Evolutionary conservation across 2,329 filamentous ascomycete genomes (phyloP), one percentile per base, ranked within the genome.

Genomic region (Penicillium brevicompactum): DNA sequence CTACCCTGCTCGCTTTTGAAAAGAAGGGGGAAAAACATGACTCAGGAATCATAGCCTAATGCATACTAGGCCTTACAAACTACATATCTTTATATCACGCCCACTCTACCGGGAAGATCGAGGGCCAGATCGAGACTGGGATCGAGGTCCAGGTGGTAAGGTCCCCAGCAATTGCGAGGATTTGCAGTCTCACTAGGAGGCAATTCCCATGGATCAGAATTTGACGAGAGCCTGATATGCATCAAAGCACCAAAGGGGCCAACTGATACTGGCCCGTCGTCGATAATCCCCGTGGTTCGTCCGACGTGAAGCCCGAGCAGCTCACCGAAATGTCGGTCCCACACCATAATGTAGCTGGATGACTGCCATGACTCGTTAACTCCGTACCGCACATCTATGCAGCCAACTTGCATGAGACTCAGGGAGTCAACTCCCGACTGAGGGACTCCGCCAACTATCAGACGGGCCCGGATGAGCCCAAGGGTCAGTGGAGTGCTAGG

Each of bases 321-420:
- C 40, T 63, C 61, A 13, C 65, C 62, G 38, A 57, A 59, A 49
- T 59, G 58, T 32, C 73, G 69, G 55, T 76, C 72, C 68, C 69
- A 74, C 27, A 66, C 64, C 46, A 75, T 64, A 22, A 76, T 67
- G 52, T 76, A 69, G 5, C 71, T 73, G 1, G 72, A 71, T 37
- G 63, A 55, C 41, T 61, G 57, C 70, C 71, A 75, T 11, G 53
- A 32, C 31, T 57, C n/a, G 4, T 49, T 11, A 13, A 44, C 40
- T 16, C 50, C 57, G 14, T 47, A 46, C 34, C 66, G 65, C 58
- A 60, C 60, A n/a, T 65, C 63, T 27, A 76, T 54, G 53, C 64
- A 69, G 3, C 74, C 74, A 22, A 76, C 64, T 56, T 75, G 73
- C 58, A 76, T 68, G 31, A 76, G 46, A 52, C 73, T 67, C 42